phyloP scores from a whole-genome alignment of 306 rosid genomes.

The Dalbergia cultrata region DNA sequence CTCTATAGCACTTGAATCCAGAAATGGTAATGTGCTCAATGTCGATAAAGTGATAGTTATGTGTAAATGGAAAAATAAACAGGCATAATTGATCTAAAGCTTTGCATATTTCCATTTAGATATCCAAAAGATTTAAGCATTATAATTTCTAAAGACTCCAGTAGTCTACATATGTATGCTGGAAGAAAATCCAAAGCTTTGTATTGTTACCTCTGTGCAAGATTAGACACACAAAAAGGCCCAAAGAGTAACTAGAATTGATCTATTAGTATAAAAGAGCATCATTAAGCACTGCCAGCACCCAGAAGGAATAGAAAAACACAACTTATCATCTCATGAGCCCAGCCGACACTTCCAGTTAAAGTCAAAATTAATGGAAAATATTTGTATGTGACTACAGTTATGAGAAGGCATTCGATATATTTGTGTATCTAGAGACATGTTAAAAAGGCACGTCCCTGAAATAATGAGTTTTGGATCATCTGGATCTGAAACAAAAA shows the following conservation, averaged over 20 bases:
- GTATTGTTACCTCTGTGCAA: background rate
- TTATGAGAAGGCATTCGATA: background rate
- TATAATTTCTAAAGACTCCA: constrained; percentile 13
- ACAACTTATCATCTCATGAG: constrained; percentile 8
- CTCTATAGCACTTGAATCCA: constrained; percentile 21
- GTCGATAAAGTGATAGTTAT: constrained; percentile 1
- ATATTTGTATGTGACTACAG: background rate
- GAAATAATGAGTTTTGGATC: constrained; percentile 17
- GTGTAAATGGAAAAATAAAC: background rate
- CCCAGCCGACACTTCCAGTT: constrained; percentile 11
- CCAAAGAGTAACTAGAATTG: background rate
- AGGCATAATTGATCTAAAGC: constrained; percentile 18
- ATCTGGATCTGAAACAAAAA: background rate
- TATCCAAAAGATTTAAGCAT: background rate
- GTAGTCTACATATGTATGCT: constrained; percentile 1
- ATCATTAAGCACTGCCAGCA: background rate
- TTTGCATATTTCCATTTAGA: background rate
- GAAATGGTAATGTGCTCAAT: constrained; percentile 3
- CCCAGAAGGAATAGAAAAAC: constrained; percentile 22
- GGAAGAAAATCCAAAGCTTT: constrained; percentile 29
- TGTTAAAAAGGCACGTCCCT: background rate
- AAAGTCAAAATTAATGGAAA: constrained; percentile 16
- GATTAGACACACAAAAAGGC: constrained; percentile 11
- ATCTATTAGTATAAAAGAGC: background rate
- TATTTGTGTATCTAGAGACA: background rate